Evolutionary conservation across 2,329 filamentous ascomycete species (phyloP).

Genomic region (Remersonia thermophila): DNA sequence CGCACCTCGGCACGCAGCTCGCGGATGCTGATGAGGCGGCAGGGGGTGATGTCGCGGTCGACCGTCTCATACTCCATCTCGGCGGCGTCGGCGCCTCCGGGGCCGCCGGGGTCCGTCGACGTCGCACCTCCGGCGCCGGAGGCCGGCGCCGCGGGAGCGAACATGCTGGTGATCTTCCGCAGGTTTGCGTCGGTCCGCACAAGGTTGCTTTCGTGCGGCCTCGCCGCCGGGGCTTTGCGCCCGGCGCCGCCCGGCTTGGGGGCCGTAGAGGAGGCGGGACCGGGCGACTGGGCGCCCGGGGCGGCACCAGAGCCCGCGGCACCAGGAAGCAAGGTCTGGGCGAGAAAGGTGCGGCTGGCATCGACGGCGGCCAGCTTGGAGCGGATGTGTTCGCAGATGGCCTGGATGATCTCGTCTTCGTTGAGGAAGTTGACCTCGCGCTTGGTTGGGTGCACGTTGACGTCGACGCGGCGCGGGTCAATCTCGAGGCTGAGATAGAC

Average conservation of each 20-base stretch:
- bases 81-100: slow-evolving; percentile 23
- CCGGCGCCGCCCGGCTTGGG: slow-evolving; percentile 29
- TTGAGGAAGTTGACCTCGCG: slow-evolving; percentile 94
- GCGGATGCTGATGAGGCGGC: slow-evolving; percentile 73
- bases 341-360: slow-evolving; percentile 86
- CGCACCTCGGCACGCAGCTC: slow-evolving; percentile 71
- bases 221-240: slow-evolving; percentile 31
- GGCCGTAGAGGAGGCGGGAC: slow-evolving; percentile 16
- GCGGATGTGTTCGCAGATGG: slow-evolving; percentile 69
- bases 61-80: slow-evolving; percentile 58
- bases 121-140: slow-evolving; percentile 17
- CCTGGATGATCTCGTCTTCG: slow-evolving; percentile 88
- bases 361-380: slow-evolving; percentile 74
- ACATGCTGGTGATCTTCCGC: slow-evolving; percentile 95
- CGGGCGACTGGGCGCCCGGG: slow-evolving; percentile 15
- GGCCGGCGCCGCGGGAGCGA: slow-evolving; percentile 44
- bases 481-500: slow-evolving; percentile 87
- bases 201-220: slow-evolving; percentile 72
- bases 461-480: slow-evolving; percentile 82
- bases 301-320: slow-evolving; percentile 24
- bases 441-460: slow-evolving; percentile 96
- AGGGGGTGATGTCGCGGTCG: slow-evolving; percentile 56
- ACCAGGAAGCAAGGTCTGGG: slow-evolving; percentile 76
- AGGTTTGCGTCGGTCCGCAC: slow-evolving; percentile 79
- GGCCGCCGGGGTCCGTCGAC: slow-evolving; percentile 18